Base-by-base conservation (phyloP, 1,284 basidiomycete species). In the Leccinum fallax region DNA sequence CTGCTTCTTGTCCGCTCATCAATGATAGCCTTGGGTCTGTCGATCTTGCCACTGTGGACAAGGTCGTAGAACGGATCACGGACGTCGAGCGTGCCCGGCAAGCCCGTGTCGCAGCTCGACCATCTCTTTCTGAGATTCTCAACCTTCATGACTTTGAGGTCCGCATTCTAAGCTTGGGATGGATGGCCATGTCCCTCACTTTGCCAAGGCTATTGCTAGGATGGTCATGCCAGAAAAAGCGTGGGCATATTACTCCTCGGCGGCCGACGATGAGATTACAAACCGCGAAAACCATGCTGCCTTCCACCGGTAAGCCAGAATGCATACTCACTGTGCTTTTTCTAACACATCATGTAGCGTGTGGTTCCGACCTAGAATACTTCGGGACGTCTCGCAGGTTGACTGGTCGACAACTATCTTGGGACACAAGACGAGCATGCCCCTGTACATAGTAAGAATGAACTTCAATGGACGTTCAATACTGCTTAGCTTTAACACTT, bases 81-180 rank as follows among this genome's bases (percentile, higher is more conserved):
- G 81, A 86, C 26, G 83, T 82, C 59, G 88, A 91, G 73, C 85
- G 84, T 68, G 82, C 77, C 1, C 83, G 88, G 13, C 80, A 81
- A 65, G 78, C 80, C 48, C 83, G 84, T 2, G 66, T 86, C 21
- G 76, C 78, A 13, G 79, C 81, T 55, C 81, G 86, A 59, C 94
- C 94, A 0, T 79, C 85, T 2, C 79, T 97, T 24, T 83, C 84
- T 56, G 87, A 93, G 75, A 90, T 95, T 58, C 81, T 97, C 38
- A 95, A 91, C 68, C 77, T 97, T 67, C 93, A 95, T 75, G 95
- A 98, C 75, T 96, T 98, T 67, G 95, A 97, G 80, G 88, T 88
- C 59, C n/a, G 75, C 65, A 11, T 13, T 21, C 49, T 55, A 19
- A 26, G 13, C 16, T 40, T 57, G 2, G 28, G 53, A 16, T 11